Evolutionary conservation across 352 stramenopile genomes (phyloP).

Genomic region (Globisporangium canariense): DNA sequence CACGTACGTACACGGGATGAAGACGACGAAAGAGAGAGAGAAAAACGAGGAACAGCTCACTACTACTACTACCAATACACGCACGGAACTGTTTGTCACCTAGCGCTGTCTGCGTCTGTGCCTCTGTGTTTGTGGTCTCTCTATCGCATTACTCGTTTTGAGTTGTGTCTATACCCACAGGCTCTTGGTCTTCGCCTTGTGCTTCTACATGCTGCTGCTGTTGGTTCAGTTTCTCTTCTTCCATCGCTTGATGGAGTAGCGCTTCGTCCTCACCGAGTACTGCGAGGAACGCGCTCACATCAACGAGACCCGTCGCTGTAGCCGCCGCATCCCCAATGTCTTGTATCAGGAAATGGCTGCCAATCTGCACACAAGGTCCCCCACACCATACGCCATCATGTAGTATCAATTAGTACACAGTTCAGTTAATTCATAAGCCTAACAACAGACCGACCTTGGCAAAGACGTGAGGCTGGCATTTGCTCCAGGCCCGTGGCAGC

Average conservation of each 20-base stretch:
- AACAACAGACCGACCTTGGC: slow-evolving; percentile 31
- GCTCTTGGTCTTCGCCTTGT: background rate
- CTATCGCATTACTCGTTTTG: background rate
- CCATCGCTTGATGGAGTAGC: slow-evolving; percentile 15
- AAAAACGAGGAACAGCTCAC: slow-evolving; percentile 3
- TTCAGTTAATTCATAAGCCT: background rate
- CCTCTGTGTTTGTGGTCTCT: background rate
- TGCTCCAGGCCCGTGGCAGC: slow-evolving; percentile 40
- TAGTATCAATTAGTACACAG: background rate
- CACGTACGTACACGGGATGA: background rate
- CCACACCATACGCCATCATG: background rate
- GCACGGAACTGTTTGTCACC: slow-evolving; percentile 7
- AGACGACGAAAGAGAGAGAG: background rate
- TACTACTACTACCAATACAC: slow-evolving; percentile 6
- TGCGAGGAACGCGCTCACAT: slow-evolving; percentile 34
- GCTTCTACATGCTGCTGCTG: background rate
- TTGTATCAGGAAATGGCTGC: slow-evolving; percentile 27
- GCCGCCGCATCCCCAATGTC: background rate
- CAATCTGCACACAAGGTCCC: slow-evolving; percentile 23
- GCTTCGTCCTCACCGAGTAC: slow-evolving; percentile 26
- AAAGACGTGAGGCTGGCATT: slow-evolving; percentile 35
- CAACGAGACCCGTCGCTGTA: slow-evolving; percentile 25
- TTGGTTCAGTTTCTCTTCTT: background rate
- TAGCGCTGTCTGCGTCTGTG: background rate
- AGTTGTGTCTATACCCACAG: background rate